Evolutionary conservation across 495 filamentous ascomycete species (phyloP), one percentile per base, ranked within the genome.

Genomic region (Trichoderma gamsii): DNA sequence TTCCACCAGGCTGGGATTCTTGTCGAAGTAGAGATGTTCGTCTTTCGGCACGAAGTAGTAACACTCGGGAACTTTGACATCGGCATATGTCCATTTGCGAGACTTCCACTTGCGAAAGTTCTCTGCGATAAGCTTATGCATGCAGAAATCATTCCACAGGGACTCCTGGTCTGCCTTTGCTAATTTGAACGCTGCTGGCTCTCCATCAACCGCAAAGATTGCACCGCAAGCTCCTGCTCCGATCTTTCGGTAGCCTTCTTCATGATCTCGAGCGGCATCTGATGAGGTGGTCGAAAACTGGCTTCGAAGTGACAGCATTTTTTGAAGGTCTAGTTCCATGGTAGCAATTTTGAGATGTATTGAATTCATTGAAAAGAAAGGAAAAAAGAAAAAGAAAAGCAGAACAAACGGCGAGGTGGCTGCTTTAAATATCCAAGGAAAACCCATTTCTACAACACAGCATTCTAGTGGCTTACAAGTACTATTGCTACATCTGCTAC

Each of bases 191-290:
- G 41, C 63, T 2, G 25, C 3, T 5, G 63, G 23, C 38, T 69
- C 38, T 0, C 46, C 61, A 15, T 65, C 69, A 15, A 67, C 44
- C 1, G 46, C 51, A 27, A 69, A 72, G 46, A 73, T 59, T 29
- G 66, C 68, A 23, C 70, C 72, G 27, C 72, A 73, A n/a, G 70
- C 68, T 7, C 70, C 70, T 2, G 70, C 70, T 4, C 72, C 72
- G 18, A 72, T 72, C n/a, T 73, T 73, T 21, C 15, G 7, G 35
- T 13, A 16, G 6, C 12, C 6, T 25, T 21, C 11, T 4, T 32
- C 32, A 41, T 16, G n/a, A 23, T n/a, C 21, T 65, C 35, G 13
- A 21, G 18, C 35, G 27, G 63, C 63, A 13, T 41, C 13, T 3
- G 63, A 65, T 13, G 63, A 65, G 4, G 35, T 65, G 13, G 63